These are phyloP conservation scores for Xylaria sp. DNA, from an alignment of 2,329 filamentous ascomycete species.

Conservation along the genomic window DNA sequence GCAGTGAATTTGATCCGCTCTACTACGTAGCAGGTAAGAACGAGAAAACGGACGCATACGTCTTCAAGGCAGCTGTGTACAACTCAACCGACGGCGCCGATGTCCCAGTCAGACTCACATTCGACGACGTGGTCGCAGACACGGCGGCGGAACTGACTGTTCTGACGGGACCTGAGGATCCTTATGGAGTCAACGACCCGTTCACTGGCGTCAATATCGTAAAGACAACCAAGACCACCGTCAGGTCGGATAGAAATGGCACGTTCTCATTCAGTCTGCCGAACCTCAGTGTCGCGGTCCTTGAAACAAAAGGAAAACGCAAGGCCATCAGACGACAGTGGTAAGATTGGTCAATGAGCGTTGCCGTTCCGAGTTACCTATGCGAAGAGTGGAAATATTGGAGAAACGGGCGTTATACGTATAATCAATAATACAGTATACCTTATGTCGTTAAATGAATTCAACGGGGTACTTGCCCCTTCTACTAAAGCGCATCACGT, in stretches of 20 bases:
- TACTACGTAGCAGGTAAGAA: slow-evolving; percentile 62
- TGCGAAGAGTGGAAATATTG: too few species aligned
- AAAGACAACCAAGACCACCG: slow-evolving; percentile 50
- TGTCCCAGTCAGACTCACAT: slow-evolving; percentile 57
- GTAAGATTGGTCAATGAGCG: neutral
- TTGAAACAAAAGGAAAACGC: slow-evolving; percentile 53
- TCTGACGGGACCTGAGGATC: slow-evolving; percentile 55
- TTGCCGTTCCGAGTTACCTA: neutral
- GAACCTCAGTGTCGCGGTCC: slow-evolving; percentile 64
- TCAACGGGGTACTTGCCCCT: too few species aligned
- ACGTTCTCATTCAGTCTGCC: slow-evolving; percentile 63
- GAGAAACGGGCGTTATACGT: too few species aligned
- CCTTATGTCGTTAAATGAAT: too few species aligned
- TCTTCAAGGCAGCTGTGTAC: slow-evolving; percentile 64
- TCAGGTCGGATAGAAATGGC: slow-evolving; percentile 58
- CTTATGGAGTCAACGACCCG: slow-evolving; percentile 58
- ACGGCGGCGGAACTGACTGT: slow-evolving; percentile 56
- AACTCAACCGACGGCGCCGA: slow-evolving; percentile 58
- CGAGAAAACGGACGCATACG: slow-evolving; percentile 52
- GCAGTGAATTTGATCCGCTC: slow-evolving; percentile 55
- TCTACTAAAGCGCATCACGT: slow-evolving; percentile 17
- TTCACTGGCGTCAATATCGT: slow-evolving; percentile 61
- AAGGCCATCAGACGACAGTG: slow-evolving; percentile 17
- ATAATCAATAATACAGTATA: too few species aligned
- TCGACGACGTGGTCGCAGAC: slow-evolving; percentile 56